Base-by-base conservation (phyloP, 441 rosid genomes). In the Pelargonium cotyledonis region DNA sequence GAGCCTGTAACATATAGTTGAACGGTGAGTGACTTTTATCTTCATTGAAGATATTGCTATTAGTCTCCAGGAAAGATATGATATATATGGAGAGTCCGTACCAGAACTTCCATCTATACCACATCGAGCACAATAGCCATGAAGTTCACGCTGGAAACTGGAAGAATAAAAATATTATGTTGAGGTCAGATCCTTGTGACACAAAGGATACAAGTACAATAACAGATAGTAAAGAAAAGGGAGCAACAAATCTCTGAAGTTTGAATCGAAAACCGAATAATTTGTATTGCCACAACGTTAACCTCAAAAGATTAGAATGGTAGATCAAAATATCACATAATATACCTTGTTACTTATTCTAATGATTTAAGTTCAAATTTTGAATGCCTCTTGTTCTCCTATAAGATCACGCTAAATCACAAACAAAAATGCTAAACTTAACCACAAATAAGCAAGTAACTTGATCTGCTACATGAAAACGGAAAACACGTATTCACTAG, bases 1-100 rank as follows among this genome's bases (percentile, higher is more conserved):
- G 46, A 90, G 85, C 76, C 99, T 83, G 80, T 77, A 94, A 81
- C 85, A 80, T 68, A 94, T 89, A 62, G 79, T 77, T 65, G 94
- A 87, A 76, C 76, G 86, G 78, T 70, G 79, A 55, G 85, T 74
- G 67, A 73, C 67, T 72, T 80, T 76, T 0, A 80, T 80, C 66
- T 70, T 85, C 91, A 88, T 89, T 63, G 81, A 77, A 65, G 77
- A 63, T 78, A 74, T 70, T 70, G 73, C 79, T 69, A 65, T 81
- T 72, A 82, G 79, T 80, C 89, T 79, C 81, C 91, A 51, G 47
- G 68, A 82, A 79, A 84, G 65, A 73, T 77, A 69, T 68, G 82
- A 78, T 80, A 82, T 74, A 70, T 66, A 71, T 71, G 81, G 75
- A 76, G 65, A 67, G 70, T 49, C 40, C 68, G 81, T 5, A 29